phyloP scores from a whole-genome alignment of 768 basidiomycete genomes.

The Tricholoma sp. region DNA sequence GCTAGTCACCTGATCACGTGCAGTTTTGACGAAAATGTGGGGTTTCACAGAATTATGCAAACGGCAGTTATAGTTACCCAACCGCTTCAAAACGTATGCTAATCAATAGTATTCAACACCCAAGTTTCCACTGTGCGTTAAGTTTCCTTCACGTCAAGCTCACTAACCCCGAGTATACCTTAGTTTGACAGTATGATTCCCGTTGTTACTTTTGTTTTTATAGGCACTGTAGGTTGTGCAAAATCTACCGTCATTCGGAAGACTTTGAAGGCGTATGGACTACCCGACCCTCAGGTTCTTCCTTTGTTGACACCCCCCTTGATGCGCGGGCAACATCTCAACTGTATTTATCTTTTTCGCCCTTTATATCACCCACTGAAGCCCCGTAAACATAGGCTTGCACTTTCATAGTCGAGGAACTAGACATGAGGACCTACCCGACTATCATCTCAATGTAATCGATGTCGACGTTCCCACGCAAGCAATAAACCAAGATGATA shows the following conservation, averaged over 20 bases:
- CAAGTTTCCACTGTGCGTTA: constrained; percentile 21
- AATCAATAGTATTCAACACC: constrained; percentile 36
- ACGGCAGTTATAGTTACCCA: no score
- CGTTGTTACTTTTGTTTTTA: constrained; percentile 68
- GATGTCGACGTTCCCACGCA: constrained; percentile 45
- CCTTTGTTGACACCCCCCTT: constrained; percentile 25
- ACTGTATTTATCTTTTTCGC: constrained; percentile 28
- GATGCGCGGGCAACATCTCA: constrained; percentile 25
- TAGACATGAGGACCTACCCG: constrained; percentile 31
- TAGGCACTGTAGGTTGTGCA: constrained; percentile 76
- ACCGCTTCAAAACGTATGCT: constrained; percentile 27
- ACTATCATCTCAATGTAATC: constrained; percentile 44
- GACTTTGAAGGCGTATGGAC: constrained; percentile 60
- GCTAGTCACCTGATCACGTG: not conserved
- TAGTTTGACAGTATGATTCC: constrained; percentile 8
- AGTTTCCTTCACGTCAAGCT: constrained; percentile 1
- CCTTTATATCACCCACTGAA: constrained; percentile 1
- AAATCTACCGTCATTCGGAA: constrained; percentile 80
- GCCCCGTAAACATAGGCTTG: constrained; percentile 19
- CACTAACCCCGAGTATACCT: not conserved
- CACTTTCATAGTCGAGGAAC: constrained; percentile 28
- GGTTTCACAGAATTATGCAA: no score
- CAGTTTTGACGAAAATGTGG: no score
- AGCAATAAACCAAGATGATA: constrained; percentile 1
- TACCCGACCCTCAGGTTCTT: constrained; percentile 42